Evolutionary conservation across 257 asterid genomes (phyloP).

Genomic region (Cynanchum wilfordii): DNA sequence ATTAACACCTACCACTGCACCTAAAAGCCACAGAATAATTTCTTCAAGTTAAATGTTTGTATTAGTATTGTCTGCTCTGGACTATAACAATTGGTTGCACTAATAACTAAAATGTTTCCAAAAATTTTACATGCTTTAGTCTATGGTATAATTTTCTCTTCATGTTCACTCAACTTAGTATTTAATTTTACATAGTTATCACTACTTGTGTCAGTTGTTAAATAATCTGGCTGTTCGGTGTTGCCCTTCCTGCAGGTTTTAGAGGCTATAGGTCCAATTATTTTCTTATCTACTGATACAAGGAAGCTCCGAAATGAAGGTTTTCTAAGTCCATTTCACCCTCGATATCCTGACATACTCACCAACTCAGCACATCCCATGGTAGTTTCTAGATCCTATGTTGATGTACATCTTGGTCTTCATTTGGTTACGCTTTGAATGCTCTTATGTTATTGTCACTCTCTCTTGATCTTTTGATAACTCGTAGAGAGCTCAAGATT

Average conservation of each 20-base stretch:
- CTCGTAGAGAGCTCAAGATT: slow-evolving; percentile 96
- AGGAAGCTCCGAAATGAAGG: slow-evolving; percentile 98
- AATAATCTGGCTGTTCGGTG: background rate
- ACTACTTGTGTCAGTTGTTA: background rate
- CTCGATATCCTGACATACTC: slow-evolving; percentile 98
- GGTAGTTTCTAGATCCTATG: slow-evolving; percentile 36
- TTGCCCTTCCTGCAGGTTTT: slow-evolving; percentile 51
- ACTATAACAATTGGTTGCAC: background rate
- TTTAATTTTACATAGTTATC: background rate
- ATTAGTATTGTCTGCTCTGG: background rate
- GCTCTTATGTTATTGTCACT: slow-evolving; percentile 18
- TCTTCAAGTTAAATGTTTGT: background rate
- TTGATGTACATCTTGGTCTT: slow-evolving; percentile 1
- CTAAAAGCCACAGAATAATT: background rate
- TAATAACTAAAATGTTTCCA: background rate
- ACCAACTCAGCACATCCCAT: slow-evolving; percentile 99
- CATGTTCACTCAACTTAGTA: background rate
- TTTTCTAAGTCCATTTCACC: slow-evolving; percentile 96
- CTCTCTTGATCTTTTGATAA: slow-evolving; percentile 8
- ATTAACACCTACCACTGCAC: background rate
- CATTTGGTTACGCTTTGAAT: slow-evolving; percentile 4
- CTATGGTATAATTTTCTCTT: background rate
- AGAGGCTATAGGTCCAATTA: slow-evolving; percentile 97
- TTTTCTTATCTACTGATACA: slow-evolving; percentile 89
- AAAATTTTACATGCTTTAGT: background rate